Evolutionary conservation across 2,329 filamentous ascomycete genomes (phyloP).

Genomic region (Tolypocladium tropicale): DNA sequence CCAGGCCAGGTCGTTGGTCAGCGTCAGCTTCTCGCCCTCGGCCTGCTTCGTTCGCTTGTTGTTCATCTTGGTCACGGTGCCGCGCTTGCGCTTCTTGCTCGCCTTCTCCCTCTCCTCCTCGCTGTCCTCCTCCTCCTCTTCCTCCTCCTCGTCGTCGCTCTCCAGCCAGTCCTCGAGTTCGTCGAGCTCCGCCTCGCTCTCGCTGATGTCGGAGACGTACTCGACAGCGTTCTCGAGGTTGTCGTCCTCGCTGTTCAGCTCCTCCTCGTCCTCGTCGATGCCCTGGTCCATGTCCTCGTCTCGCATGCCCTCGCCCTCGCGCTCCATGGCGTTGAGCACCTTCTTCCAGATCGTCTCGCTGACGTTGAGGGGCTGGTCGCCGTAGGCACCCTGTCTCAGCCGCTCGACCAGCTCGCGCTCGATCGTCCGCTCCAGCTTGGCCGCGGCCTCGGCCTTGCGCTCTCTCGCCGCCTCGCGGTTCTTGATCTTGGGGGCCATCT

Average conservation of each 20-base stretch:
- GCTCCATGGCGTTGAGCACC: slow-evolving; percentile 83
- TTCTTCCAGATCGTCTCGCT: slow-evolving; percentile 96
- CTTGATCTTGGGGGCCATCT: slow-evolving; percentile 81
- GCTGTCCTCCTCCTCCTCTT: slow-evolving; percentile 48
- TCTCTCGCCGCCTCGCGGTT: slow-evolving; percentile 66
- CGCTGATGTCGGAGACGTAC: slow-evolving; percentile 86
- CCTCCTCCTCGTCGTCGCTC: slow-evolving; percentile 50
- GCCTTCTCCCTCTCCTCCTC: slow-evolving; percentile 47
- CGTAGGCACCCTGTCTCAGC: slow-evolving; percentile 84
- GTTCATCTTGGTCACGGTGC: slow-evolving; percentile 35
- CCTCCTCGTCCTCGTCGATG: slow-evolving; percentile 66
- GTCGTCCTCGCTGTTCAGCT: slow-evolving; percentile 56
- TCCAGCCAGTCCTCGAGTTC: slow-evolving; percentile 91
- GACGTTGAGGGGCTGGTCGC: slow-evolving; percentile 88
- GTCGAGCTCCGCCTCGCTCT: slow-evolving; percentile 67
- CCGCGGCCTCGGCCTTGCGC: slow-evolving; percentile 68
- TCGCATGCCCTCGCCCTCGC: slow-evolving; percentile 68
- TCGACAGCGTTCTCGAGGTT: slow-evolving; percentile 75
- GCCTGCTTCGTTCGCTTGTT: slow-evolving; percentile 39
- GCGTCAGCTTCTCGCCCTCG: slow-evolving; percentile 48
- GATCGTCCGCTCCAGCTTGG: slow-evolving; percentile 92
- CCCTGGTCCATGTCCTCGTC: slow-evolving; percentile 88
- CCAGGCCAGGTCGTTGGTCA: slow-evolving; percentile 33
- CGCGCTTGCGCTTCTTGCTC: slow-evolving; percentile 46
- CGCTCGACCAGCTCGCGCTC: slow-evolving; percentile 91